Conservation (phyloP, 1,284 basidiomycete genomes). For the Athelia psychrophila region DNA sequence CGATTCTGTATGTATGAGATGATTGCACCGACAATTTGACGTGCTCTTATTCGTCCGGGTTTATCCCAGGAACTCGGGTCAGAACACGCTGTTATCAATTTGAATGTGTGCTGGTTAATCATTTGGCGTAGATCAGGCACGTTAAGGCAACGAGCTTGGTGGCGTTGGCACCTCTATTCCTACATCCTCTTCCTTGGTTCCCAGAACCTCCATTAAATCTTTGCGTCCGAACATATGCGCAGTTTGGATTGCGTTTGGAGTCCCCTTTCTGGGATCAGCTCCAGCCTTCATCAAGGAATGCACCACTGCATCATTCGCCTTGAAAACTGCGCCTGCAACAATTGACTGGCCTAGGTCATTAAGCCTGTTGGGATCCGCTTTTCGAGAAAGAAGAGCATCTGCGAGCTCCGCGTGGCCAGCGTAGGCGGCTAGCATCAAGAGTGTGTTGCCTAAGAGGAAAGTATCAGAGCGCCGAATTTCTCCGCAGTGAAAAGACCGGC, state of each 20-base stretch:
- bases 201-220: conserved; percentile 52
- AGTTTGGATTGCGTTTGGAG: conserved; percentile 72
- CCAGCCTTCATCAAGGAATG: conserved; percentile 56
- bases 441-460: conserved; percentile 58
- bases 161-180: conserved; percentile 23
- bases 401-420: conserved; percentile 66
- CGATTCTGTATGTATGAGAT: too few relatives aligned
- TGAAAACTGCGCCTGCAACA: conserved; percentile 83
- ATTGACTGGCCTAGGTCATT: conserved; percentile 82
- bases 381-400: conserved; percentile 47
- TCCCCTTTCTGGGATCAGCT: conserved; percentile 68
- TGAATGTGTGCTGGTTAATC: too few relatives aligned
- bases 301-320: conserved; percentile 62
- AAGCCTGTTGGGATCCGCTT: conserved; percentile 67
- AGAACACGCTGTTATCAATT: too few relatives aligned
- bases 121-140: background rate
- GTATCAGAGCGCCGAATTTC: background rate
- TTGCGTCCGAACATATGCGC: conserved; percentile 64
- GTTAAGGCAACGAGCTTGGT: conserved; percentile 6
- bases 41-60: too few relatives aligned
- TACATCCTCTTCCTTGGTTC: conserved; percentile 54
- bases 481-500: conserved; percentile 27
- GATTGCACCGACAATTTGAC: too few relatives aligned
- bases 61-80: too few relatives aligned
- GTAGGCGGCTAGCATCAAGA: conserved; percentile 84